Evolutionary conservation across 2,329 filamentous ascomycete species (phyloP), one percentile per base, ranked within the genome.

Genomic region (Fusarium gaditjirri): DNA sequence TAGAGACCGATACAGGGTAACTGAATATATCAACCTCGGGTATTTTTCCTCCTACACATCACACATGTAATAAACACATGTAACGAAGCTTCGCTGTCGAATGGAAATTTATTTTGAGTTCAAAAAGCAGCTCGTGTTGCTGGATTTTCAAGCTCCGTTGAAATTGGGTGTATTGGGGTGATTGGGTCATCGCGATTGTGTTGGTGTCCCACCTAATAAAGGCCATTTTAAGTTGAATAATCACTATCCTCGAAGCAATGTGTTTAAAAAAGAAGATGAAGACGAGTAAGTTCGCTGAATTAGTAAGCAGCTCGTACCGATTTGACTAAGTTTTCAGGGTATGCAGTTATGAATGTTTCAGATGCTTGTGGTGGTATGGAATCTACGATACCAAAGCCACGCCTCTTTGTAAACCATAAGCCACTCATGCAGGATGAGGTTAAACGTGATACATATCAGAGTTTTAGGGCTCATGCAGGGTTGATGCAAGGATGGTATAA

Each of bases 401-500:
- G 57, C 61, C 53, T 53, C 53, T 47, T 52, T 43, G 29, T 50
- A 39, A 19, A 49, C 25, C 19, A 53, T 41, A 58, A 69, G 59
- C 66, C 54, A 72, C 47, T 38, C 29, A 58, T 41, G 36, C 31
- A 53, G 38, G 23, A 44, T 56, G 38, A 57, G 42, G 47, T 35
- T 49, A 57, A 53, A 27, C 4, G 53, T 57, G 50, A 44, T 44
- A 55, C 50, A 62, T 33, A 36, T n/a, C 62, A 50, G 47, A 57
- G 39, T 59, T 57, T 52, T 47, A 35, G 43, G 35, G 16, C 29
- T 21, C 35, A 54, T 56, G 67, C 59, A 73, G 70, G 67, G 71
- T 61, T 55, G 49, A 66, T 43, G 71, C 49, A 73, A 61, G 71
- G 71, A 69, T 73, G 38, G 17, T 44, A 43, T 50, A 74, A 36